These are phyloP conservation scores for Pterocarpus macrocarpus DNA, from an alignment of 306 rosid species.

Conservation along the genomic window DNA sequence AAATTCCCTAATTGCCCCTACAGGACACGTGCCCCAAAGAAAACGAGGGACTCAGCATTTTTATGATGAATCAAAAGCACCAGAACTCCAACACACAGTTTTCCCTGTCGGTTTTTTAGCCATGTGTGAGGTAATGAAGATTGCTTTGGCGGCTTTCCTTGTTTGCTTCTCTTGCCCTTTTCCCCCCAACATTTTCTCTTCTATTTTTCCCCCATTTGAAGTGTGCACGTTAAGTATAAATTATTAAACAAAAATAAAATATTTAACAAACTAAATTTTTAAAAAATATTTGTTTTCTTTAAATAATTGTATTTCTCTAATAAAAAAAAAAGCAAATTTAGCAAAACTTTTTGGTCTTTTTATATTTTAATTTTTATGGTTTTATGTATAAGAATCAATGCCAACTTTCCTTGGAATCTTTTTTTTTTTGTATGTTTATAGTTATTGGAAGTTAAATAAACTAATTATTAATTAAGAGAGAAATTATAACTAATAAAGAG, in stretches of 20 bases:
- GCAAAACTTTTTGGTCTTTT: too few species aligned
- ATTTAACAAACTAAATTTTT: background rate
- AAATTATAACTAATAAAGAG: background rate
- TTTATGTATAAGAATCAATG: too few species aligned
- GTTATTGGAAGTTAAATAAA: background rate
- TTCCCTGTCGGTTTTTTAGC: constrained; percentile 29
- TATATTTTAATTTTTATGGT: too few species aligned
- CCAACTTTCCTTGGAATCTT: too few species aligned
- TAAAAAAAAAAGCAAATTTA: too few species aligned
- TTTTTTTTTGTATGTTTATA: too few species aligned
- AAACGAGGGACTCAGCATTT: background rate
- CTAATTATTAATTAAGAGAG: background rate
- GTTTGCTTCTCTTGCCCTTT: constrained; percentile 10
- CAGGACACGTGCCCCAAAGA: background rate
- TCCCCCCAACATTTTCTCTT: background rate
- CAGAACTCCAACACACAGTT: constrained; percentile 9
- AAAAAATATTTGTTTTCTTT: background rate
- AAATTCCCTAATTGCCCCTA: constrained; percentile 46
- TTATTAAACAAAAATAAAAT: too few species aligned
- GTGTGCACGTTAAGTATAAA: background rate
- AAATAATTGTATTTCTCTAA: background rate
- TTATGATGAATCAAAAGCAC: constrained; percentile 25
- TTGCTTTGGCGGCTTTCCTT: constrained; percentile 58
- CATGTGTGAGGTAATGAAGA: constrained; percentile 27
- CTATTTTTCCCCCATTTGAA: background rate